A percentile compares a stretch with the other conserved stretches of the same genome.
These are phyloP conservation scores for Neurospora sp. DNA, from an alignment of 495 filamentous ascomycete genomes.

Conservation along the genomic window DNA sequence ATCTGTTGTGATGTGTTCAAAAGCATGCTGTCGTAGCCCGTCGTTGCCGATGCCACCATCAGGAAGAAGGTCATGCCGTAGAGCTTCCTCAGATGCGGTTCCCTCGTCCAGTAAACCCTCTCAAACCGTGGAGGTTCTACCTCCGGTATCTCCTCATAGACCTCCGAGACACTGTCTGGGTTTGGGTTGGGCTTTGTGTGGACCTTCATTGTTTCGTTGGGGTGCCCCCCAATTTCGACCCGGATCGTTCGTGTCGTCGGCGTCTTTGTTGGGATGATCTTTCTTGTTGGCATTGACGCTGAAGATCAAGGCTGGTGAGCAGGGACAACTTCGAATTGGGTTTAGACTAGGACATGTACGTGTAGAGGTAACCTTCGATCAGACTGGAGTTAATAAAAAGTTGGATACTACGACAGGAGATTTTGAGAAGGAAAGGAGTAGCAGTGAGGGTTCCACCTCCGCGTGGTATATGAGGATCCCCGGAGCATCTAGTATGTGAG, in stretches of 20 bases:
- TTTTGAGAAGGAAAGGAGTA: background rate
- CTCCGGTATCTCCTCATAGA: conserved; percentile 31
- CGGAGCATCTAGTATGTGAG: background rate
- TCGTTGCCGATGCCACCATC: conserved; percentile 53
- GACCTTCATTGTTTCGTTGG: background rate
- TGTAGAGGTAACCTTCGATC: background rate
- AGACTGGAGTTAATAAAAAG: background rate
- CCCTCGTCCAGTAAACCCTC: conserved; percentile 47
- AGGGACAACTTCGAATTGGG: background rate
- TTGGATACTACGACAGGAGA: background rate
- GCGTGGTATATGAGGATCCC: background rate
- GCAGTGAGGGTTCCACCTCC: background rate
- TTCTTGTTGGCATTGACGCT: background rate
- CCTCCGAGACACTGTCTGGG: conserved; percentile 10
- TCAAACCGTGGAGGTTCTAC: conserved; percentile 45
- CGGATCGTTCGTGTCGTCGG: background rate
- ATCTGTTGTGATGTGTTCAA: conserved; percentile 50
- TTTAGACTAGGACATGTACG: background rate
- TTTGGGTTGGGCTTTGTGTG: background rate
- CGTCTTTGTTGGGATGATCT: background rate
- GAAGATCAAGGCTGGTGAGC: background rate
- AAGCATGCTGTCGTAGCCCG: conserved; percentile 57
- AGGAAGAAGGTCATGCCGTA: conserved; percentile 46
- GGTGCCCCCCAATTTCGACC: background rate
- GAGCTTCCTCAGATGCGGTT: conserved; percentile 49